Evolutionary conservation across 176 grass and related monocot species (phyloP).

Genomic region (Oryza rufipogon): DNA sequence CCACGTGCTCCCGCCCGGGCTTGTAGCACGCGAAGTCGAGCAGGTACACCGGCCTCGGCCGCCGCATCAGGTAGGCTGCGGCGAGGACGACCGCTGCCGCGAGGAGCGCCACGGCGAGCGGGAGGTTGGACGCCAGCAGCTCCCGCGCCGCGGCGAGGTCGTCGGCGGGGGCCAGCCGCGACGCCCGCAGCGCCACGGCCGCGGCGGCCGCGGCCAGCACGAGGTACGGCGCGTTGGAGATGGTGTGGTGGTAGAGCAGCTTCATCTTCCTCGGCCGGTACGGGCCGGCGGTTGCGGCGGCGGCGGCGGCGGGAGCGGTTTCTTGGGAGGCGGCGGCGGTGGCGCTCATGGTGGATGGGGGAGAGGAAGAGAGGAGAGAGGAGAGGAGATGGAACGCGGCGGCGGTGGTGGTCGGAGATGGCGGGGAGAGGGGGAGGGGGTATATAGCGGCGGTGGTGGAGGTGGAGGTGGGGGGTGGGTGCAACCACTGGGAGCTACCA

Average conservation of each 20-base stretch:
- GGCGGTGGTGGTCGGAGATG: not conserved
- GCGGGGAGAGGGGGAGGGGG: not conserved
- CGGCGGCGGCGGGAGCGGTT: not conserved
- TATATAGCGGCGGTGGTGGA: constrained; percentile 28
- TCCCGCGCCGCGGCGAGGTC: not conserved
- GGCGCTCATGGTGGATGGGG: constrained; percentile 3
- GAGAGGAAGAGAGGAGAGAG: too few species aligned
- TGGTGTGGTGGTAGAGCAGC: constrained; percentile 48
- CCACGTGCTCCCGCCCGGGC: constrained; percentile 18
- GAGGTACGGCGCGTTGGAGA: constrained; percentile 57
- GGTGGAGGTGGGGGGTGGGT: constrained; percentile 38
- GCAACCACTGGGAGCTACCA: constrained; percentile 76
- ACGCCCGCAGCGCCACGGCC: not conserved
- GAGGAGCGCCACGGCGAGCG: not conserved
- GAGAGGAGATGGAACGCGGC: too few species aligned
- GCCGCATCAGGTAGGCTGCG: constrained; percentile 22
- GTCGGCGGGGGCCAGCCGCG: constrained; percentile 2
- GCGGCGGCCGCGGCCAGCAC: constrained; percentile 41
- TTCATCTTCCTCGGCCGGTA: constrained; percentile 17
- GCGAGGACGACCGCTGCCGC: not conserved
- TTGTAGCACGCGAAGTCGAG: constrained; percentile 50
- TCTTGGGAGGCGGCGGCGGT: not conserved
- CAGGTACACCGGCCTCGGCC: constrained; percentile 35
- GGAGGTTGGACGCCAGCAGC: not conserved
- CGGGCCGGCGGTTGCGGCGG: not conserved